Evolutionary conservation across 106 monocot genomes (phyloP), one percentile per base, ranked within the genome.

Genomic region (Hemerocallis citrina): DNA sequence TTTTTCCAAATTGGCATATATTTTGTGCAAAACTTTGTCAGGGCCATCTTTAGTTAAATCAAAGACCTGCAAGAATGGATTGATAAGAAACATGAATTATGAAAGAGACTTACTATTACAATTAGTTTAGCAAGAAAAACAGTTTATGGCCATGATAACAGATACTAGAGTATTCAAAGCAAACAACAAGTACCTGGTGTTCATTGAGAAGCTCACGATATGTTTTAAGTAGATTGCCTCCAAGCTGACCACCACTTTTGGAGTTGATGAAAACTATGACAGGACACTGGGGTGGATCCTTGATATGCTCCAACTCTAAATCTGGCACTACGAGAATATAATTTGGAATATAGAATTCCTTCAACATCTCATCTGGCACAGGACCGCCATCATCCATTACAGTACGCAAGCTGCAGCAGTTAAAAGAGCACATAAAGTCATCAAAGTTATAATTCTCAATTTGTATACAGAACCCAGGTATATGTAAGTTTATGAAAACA

Each of bases 161-260:
- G n/a, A n/a, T n/a, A n/a, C n/a, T n/a, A n/a, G n/a, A n/a, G n/a
- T 55, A 17, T 49, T 17, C 50, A 1, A 29, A 46, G 17, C 55
- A 57, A 37, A 19, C 57, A 22, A 34, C n/a, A 57, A 20, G 7
- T 72, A 89, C 88, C 80, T 89, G 88, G 19, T 30, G 30, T 38
- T 59, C 72, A 49, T 79, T 88, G 17, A 98, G 77, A 72, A 98
- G 81, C 45, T 75, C 44, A 16, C 84, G 76, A 40, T 98, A 98
- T 42, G 87, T 85, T 33, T 47, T 59, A 49, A 98, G 75, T 36
- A 98, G 67, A 34, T 82, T 66, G 19, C 84, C 79, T 29, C 96
- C 96, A 44, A 88, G 90, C 37, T 98, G 96, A 19, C 96, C 96
- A 28, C 96, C 96, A 58, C 88, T 88, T 71, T 42, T 83, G 4